Evolutionary conservation across 2,329 filamentous ascomycete species (phyloP), one percentile per base, ranked within the genome.

Genomic region (Fusarium sp.): DNA sequence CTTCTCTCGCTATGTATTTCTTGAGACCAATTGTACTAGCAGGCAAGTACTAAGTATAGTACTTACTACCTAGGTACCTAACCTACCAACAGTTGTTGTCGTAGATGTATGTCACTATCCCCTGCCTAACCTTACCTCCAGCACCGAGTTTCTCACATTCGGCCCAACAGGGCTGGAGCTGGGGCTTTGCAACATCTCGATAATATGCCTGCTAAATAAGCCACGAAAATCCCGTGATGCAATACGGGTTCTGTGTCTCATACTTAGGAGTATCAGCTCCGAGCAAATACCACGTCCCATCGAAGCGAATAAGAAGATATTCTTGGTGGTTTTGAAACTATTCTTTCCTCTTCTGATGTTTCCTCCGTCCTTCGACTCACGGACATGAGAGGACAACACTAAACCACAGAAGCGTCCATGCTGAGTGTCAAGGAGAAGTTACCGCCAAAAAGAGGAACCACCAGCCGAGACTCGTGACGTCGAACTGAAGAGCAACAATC

Each of bases 401-500:
- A 30, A 43, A 21, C 21, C 23, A 48, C 30, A 26, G 30, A 21
- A 51, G 18, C 31, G 45, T 57, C 50, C 39, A 19, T n/a, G 44
- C 37, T 26, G 18, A 18, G 21, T n/a, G 25, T 43, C 19, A 31
- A 21, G 23, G 28, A 42, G 14, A 54, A 54, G 42, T 25, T 30
- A 37, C 53, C n/a, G 16, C 25, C 41, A 37, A 58, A 60, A 58
- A 45, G 52, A 68, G 44, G 54, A 51, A 70, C 57, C 49, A 48
- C 44, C 28, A 10, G 50, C 42, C 28, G n/a, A 39, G 44, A 54
- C 41, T 62, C 61, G 58, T 70, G 67, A 67, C 58, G 62, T 70
- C 45, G 62, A 67, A 44, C 60, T 55, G 39, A 58, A 57, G 46
- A 43, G 45, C 21, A 65, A 39, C 30, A 26, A 34, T 51, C 23